Conservation (phyloP, 164 flowering plant genomes). For the Vitis amurensis region DNA sequence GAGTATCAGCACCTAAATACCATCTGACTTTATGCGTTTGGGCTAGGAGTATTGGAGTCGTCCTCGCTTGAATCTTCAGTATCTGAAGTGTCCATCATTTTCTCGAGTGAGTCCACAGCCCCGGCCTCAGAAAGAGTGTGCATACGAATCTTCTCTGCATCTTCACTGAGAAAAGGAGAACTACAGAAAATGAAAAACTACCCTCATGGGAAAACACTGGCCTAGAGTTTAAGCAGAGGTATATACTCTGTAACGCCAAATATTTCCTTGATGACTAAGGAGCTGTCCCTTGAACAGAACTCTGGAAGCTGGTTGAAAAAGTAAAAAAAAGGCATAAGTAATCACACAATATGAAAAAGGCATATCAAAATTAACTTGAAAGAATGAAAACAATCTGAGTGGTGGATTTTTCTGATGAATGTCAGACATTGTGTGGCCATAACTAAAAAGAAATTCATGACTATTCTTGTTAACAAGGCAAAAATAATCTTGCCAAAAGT, state of each 20-base stretch:
- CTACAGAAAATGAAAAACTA: not conserved
- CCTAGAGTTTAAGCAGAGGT: not conserved
- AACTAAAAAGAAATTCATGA: too few species aligned
- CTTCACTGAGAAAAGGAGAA: conserved; percentile 59
- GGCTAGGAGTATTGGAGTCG: conserved; percentile 20
- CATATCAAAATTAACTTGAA: not conserved
- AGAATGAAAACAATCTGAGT: not conserved
- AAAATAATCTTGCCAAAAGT: too few species aligned
- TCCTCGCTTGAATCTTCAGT: conserved; percentile 40
- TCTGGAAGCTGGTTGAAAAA: conserved; percentile 70
- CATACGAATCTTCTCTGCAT: conserved; percentile 76
- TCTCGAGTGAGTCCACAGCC: conserved; percentile 77
- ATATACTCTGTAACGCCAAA: conserved; percentile 97
- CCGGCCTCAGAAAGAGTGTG: conserved; percentile 77
- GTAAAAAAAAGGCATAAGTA: not conserved
- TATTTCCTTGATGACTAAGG: conserved; percentile 78
- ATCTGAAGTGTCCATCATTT: conserved; percentile 63
- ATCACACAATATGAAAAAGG: not conserved
- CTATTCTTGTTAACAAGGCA: too few species aligned
- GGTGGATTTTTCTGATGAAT: too few species aligned
- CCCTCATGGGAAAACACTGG: not conserved
- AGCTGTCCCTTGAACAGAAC: conserved; percentile 80
- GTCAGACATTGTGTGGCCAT: too few species aligned
- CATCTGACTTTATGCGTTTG: not conserved
- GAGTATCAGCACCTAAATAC: not conserved